These are phyloP conservation scores for Canna indica DNA, from an alignment of 176 grass and related monocot species.

Conservation along the genomic window DNA sequence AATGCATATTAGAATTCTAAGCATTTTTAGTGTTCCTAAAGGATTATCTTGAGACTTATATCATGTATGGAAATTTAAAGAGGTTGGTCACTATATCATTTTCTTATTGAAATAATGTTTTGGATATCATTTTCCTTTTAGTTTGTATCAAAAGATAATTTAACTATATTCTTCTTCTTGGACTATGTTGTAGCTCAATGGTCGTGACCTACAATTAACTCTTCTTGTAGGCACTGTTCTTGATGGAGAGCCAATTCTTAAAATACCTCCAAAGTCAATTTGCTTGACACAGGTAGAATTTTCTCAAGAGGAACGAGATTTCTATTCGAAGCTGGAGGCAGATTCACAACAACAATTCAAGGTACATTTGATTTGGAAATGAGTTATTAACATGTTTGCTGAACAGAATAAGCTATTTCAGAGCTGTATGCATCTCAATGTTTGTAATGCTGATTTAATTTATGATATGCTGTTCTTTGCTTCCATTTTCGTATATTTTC, in stretches of 20 bases:
- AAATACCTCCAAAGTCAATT: conserved; percentile 77
- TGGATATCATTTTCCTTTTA: neutral
- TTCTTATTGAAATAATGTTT: neutral
- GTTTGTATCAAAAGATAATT: neutral
- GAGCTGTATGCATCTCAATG: neutral
- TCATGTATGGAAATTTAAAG: too few relatives aligned
- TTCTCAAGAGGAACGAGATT: conserved; percentile 67
- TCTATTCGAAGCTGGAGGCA: conserved; percentile 87
- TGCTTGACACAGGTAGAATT: conserved; percentile 77
- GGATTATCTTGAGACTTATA: too few relatives aligned
- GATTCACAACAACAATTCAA: conserved; percentile 90
- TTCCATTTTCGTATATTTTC: neutral
- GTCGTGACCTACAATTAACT: neutral
- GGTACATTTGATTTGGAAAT: conserved; percentile 29
- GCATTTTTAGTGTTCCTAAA: too few relatives aligned
- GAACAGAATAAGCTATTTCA: neutral
- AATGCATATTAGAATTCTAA: too few relatives aligned
- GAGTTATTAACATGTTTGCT: neutral
- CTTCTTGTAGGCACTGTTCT: conserved; percentile 59
- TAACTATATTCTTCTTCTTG: neutral
- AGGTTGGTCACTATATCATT: too few relatives aligned
- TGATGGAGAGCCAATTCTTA: conserved; percentile 90
- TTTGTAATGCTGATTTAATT: too few relatives aligned
- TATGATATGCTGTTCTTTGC: neutral
- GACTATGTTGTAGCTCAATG: neutral